Conservation (phyloP, 192 early-diverging fungal species). For the Coemansia sp. region DNA sequence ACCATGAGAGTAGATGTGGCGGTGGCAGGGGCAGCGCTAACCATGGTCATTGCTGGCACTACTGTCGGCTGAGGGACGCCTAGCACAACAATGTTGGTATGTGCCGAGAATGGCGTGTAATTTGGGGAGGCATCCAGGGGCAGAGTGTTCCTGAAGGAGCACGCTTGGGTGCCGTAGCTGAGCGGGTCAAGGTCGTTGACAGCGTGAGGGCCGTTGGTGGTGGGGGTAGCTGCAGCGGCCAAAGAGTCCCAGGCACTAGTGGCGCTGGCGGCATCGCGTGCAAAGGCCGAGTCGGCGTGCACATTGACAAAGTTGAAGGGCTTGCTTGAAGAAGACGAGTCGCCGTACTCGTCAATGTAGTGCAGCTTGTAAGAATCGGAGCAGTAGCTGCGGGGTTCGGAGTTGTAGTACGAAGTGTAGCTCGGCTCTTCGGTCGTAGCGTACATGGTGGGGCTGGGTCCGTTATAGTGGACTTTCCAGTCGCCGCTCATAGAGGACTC, state of each 20-base stretch:
- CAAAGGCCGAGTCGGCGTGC: constrained; percentile 31
- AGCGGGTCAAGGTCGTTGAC: constrained; percentile 51
- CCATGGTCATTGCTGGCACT: constrained; percentile 6
- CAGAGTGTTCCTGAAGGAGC: constrained; percentile 23
- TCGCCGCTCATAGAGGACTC: constrained; percentile 8
- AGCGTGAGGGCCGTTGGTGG: constrained; percentile 12
- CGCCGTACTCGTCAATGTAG: constrained; percentile 1
- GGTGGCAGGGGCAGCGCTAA: constrained; percentile 19
- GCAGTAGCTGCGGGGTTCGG: constrained; percentile 2
- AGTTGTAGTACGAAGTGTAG: constrained; percentile 8
- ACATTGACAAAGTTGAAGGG: constrained; percentile 43
- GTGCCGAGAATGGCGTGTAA: constrained; percentile 9
- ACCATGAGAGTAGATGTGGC: constrained; percentile 22
- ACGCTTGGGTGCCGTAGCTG: constrained; percentile 42
- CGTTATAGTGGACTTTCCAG: constrained; percentile 28
- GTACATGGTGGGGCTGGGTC: constrained; percentile 23
- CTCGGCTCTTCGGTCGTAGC: constrained; percentile 13
- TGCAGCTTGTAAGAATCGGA: constrained; percentile 4
- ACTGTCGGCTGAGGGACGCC: constrained; percentile 24
- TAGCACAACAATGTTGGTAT: constrained; percentile 37
- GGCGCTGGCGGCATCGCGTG: constrained; percentile 31
- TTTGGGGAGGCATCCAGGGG: constrained; percentile 13
- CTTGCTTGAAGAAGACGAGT: constrained; percentile 15
- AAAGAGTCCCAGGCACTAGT: neutral
- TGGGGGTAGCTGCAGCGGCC: neutral